Base-by-base conservation (phyloP, 306 rosid species). In the Dryas octopetala region DNA sequence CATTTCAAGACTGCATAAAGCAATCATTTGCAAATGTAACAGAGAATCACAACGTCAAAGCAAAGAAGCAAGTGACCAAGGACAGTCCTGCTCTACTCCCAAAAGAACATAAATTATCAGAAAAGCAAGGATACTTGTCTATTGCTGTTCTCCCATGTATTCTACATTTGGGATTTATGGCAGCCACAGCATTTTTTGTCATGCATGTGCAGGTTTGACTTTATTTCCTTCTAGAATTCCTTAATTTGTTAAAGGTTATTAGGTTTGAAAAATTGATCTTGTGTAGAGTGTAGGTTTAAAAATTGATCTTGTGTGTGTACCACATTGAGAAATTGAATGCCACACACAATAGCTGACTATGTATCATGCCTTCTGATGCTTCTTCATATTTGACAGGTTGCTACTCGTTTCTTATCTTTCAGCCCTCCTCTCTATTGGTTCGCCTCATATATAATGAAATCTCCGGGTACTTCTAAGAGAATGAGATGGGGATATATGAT, bases 341-440 rank as follows among this genome's bases (percentile, higher is more conserved):
- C 38, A 32, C 38, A 32, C 38, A 32, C 38, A 32, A 32, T 32
- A 32, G 38, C 38, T 32, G 38, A 32, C 45, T 64, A 5, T 70
- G 78, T 12, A 65, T 68, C 66, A 1, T 58, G 58, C 51, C 40
- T 17, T 76, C 50, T 79, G 71, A 74, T 52, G 23, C 72, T 62
- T 69, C 58, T 62, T 69, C 58, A 68, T 49, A 59, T 60, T 51
- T 52, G 76, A 76, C 96, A 95, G 97, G 97, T 95, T 68, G 84
- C 98, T 7, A 91, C 98, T 65, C 97, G 97, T 70, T 91, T 95
- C 88, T 79, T 95, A 75, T 90, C 98, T 59, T 84, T 94, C 55
- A 90, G 91, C 78, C 97, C 98, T 78, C 83, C 95, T 54, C 83
- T 95, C 9, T 95, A 91, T 85, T 95, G 98, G 98, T 95, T 87